Conservation (phyloP, 2,329 filamentous ascomycete genomes). For the Aspergillus neoniger region DNA sequence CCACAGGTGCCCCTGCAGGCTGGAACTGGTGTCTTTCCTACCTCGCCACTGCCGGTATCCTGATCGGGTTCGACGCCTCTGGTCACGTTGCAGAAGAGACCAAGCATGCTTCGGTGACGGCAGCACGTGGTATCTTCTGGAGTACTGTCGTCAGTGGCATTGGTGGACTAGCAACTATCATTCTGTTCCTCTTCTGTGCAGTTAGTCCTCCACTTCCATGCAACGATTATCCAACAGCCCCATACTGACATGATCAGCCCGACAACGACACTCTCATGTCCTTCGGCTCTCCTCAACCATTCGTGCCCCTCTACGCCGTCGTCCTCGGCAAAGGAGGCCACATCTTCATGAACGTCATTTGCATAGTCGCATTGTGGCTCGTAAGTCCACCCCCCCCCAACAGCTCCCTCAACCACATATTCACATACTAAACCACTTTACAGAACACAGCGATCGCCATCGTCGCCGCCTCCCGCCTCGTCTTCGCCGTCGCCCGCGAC, state of each 20-base stretch:
- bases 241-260: slow-evolving; percentile 35
- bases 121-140: slow-evolving; percentile 62
- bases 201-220: slow-evolving; percentile 33
- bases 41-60: slow-evolving; percentile 60
- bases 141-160: slow-evolving; percentile 60
- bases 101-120: slow-evolving; percentile 53
- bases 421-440: background rate
- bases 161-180: slow-evolving; percentile 58
- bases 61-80: slow-evolving; percentile 64
- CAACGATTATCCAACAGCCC: background rate
- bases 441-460: slow-evolving; percentile 62
- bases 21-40: slow-evolving; percentile 68
- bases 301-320: slow-evolving; percentile 60
- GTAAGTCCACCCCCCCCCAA: slow-evolving; percentile 33
- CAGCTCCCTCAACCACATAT: background rate
- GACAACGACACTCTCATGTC: slow-evolving; percentile 55
- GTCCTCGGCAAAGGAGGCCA: slow-evolving; percentile 59
- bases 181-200: slow-evolving; percentile 61
- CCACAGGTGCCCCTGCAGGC: slow-evolving; percentile 55
- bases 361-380: slow-evolving; percentile 54
- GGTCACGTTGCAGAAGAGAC: slow-evolving; percentile 65
- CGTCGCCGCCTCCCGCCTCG: slow-evolving; percentile 61
- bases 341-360: slow-evolving; percentile 64
- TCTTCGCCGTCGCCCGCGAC: slow-evolving; percentile 64
- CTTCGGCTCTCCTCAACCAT: slow-evolving; percentile 59